Percentiles rank a stretch among this genome's conserved stretches.
Conservation (phyloP, 31 red algal genomes). For the Bonnemaisonia californica region DNA sequence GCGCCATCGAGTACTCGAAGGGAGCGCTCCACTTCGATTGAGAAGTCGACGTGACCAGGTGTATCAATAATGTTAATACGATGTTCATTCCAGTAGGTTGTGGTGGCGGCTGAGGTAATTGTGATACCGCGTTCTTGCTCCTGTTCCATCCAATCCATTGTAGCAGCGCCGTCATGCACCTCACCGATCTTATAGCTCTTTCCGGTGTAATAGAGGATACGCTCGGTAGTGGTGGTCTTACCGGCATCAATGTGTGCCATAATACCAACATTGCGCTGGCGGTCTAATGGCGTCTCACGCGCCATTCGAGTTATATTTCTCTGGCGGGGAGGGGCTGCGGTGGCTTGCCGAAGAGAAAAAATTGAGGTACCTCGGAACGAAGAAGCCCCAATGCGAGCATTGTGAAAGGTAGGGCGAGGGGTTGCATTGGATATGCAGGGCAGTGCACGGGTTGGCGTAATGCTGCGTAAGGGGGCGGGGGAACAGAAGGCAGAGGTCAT, state of each 20-base stretch:
- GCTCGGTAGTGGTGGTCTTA: constrained; percentile 99
- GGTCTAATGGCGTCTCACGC: constrained; percentile 61
- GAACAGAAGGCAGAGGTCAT: constrained; percentile 43
- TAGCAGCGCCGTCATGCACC: constrained; percentile 99
- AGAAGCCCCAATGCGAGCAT: constrained; percentile 13
- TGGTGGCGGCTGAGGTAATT: constrained; percentile 98
- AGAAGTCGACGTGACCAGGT: constrained; percentile 99
- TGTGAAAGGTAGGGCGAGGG: neutral
- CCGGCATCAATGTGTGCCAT: constrained; percentile 99
- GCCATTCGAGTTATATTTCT: neutral
- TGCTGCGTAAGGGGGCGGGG: constrained; percentile 9
- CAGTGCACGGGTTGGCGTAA: constrained; percentile 28
- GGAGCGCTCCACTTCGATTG: constrained; percentile 97
- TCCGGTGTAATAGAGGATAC: constrained; percentile 99
- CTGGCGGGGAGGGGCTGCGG: neutral
- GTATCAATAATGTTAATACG: constrained; percentile 99
- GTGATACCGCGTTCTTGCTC: constrained; percentile 99
- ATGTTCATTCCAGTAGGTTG: constrained; percentile 92
- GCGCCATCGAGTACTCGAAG: constrained; percentile 98
- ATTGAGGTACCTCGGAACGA: constrained; percentile 23
- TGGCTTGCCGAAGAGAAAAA: neutral
- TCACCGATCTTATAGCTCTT: constrained; percentile 99
- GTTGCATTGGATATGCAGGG: constrained; percentile 10
- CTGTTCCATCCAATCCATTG: constrained; percentile 99
- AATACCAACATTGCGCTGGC: constrained; percentile 94